Evolutionary conservation across 257 asterid genomes (phyloP).

Genomic region (Hygrophila difformis): DNA sequence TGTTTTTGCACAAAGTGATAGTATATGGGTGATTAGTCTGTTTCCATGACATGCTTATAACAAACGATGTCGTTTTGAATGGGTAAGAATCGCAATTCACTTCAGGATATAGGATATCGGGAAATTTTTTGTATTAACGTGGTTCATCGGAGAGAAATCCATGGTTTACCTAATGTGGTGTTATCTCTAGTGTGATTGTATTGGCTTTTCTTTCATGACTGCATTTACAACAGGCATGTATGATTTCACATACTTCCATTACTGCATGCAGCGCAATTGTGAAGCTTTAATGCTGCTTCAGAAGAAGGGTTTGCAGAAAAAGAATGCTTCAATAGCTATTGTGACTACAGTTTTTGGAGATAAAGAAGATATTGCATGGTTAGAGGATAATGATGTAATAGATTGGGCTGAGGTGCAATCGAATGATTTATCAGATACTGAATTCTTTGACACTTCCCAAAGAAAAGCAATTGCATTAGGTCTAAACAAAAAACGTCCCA

Average conservation of each 20-base stretch:
- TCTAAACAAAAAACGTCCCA: slow-evolving; percentile 76
- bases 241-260: slow-evolving; percentile 17
- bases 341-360: slow-evolving; percentile 84
- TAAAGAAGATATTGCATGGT: slow-evolving; percentile 54
- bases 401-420: slow-evolving; percentile 66
- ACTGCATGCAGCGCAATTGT: slow-evolving; percentile 76
- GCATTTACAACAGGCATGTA: slow-evolving; percentile 5
- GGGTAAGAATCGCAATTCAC: too few species aligned
- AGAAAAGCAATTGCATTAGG: slow-evolving; percentile 80
- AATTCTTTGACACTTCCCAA: slow-evolving; percentile 57
- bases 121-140: too few species aligned
- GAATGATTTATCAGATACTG: slow-evolving; percentile 34
- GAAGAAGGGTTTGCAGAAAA: slow-evolving; percentile 84
- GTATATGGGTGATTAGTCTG: background rate
- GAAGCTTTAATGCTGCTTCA: slow-evolving; percentile 98
- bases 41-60: too few species aligned
- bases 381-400: slow-evolving; percentile 48
- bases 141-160: too few species aligned
- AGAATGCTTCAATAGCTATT: slow-evolving; percentile 68
- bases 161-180: slow-evolving; percentile 7
- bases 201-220: slow-evolving; percentile 4
- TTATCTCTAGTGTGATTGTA: slow-evolving; percentile 1
- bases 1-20: background rate
- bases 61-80: too few species aligned
- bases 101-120: too few species aligned